Conservation (phyloP, 495 filamentous ascomycete species). For the Penicillium atrosanguineum region DNA sequence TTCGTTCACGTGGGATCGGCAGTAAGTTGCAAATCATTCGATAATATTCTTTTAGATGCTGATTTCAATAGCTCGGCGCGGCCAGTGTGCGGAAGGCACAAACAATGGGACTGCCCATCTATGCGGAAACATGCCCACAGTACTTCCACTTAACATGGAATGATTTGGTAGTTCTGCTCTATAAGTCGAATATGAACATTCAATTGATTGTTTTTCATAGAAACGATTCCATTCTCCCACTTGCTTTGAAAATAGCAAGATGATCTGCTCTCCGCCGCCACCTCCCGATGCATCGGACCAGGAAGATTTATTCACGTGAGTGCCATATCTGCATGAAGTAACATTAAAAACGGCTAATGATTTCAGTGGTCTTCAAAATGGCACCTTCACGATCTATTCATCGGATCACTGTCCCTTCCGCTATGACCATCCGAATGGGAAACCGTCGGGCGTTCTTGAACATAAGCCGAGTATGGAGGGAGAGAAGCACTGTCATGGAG, state of each 20-base stretch:
- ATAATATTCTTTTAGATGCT: not conserved
- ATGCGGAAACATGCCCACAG: slow-evolving; percentile 40
- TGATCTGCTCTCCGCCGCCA: slow-evolving; percentile 45
- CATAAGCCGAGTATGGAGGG: slow-evolving; percentile 8
- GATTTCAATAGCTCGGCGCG: slow-evolving; percentile 5
- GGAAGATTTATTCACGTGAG: slow-evolving; percentile 29
- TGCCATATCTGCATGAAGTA: too few relatives aligned
- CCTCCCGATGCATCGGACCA: slow-evolving; percentile 29
- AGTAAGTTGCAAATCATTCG: slow-evolving; percentile 1
- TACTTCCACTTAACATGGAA: slow-evolving; percentile 36
- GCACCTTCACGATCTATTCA: slow-evolving; percentile 51
- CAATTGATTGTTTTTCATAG: not conserved
- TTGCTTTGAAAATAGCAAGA: slow-evolving; percentile 14
- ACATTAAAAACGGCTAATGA: too few relatives aligned
- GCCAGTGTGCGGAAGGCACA: slow-evolving; percentile 20
- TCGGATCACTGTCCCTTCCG: slow-evolving; percentile 57
- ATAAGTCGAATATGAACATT: not conserved
- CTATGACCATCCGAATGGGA: slow-evolving; percentile 39
- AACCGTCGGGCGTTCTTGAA: slow-evolving; percentile 13
- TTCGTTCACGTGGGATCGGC: slow-evolving; percentile 39
- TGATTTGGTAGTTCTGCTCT: slow-evolving; percentile 8
- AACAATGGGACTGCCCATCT: slow-evolving; percentile 32
- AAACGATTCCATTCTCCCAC: slow-evolving; percentile 14
- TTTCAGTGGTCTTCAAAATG: slow-evolving; percentile 33
- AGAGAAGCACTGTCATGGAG: slow-evolving; percentile 1